phyloP scores from a whole-genome alignment of 306 rosid genomes.

The Quercus engelmannii region DNA sequence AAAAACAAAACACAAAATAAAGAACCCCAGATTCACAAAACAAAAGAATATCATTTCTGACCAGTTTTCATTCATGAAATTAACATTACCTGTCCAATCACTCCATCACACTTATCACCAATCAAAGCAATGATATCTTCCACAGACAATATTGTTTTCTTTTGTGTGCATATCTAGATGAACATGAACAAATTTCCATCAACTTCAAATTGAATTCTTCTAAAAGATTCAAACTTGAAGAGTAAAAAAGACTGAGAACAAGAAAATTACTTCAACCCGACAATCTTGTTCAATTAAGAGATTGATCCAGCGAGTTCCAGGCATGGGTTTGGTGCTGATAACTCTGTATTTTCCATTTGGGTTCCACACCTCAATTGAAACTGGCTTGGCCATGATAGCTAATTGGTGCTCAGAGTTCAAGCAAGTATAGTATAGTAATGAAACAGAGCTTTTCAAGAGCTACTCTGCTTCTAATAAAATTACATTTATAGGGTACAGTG shows the following conservation, averaged over 20 bases:
- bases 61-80: neutral
- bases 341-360: constrained; percentile 96
- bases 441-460: neutral
- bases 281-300: constrained; percentile 85
- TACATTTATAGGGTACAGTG: constrained; percentile 19
- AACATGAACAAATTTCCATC: neutral
- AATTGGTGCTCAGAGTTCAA: neutral
- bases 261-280: constrained; percentile 76
- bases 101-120: constrained; percentile 94
- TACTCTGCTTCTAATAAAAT: neutral
- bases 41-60: neutral
- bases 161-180: constrained; percentile 84
- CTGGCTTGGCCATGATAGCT: constrained; percentile 80
- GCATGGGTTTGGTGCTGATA: constrained; percentile 96
- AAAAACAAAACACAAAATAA: neutral
- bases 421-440: neutral
- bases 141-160: constrained; percentile 89
- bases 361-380: constrained; percentile 88
- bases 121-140: constrained; percentile 92
- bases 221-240: neutral
- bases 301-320: constrained; percentile 97
- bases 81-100: constrained; percentile 80
- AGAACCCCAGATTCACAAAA: neutral
- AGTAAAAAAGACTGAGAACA: neutral
- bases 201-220: neutral